Evolutionary conservation across 179 eudicot species (phyloP).

Genomic region (Carnegiea gigantea): DNA sequence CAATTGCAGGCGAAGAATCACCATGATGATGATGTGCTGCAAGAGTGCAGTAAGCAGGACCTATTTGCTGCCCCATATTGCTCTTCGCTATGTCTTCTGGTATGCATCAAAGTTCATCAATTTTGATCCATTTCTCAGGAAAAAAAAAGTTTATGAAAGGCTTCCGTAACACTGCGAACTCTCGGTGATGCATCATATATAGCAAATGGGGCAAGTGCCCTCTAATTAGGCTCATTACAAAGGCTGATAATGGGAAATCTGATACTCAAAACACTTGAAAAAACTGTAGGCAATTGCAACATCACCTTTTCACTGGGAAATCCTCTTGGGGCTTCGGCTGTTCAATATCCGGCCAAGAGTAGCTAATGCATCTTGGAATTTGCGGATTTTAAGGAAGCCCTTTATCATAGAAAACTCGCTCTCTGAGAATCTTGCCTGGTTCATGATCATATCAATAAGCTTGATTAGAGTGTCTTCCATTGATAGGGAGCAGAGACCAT

Average conservation of each 20-base stretch:
- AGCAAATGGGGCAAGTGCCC: no score
- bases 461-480: slow-evolving; percentile 77
- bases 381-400: slow-evolving; percentile 80
- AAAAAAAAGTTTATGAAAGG: neutral
- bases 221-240: no score
- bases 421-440: slow-evolving; percentile 49
- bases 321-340: slow-evolving; percentile 49
- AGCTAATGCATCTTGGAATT: slow-evolving; percentile 81
- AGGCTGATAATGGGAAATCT: neutral
- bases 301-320: slow-evolving; percentile 18
- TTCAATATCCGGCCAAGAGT: slow-evolving; percentile 59
- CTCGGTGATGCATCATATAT: neutral
- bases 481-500: slow-evolving; percentile 71
- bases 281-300: neutral
- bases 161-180: neutral
- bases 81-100: neutral
- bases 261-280: neutral
- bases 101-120: neutral
- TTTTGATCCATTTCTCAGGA: neutral
- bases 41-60: neutral
- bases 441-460: slow-evolving; percentile 70
- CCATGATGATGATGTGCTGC: neutral
- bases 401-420: slow-evolving; percentile 69
- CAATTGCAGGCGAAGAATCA: neutral
- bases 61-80: neutral